These are phyloP conservation scores for Dendrobium catenatum DNA, from an alignment of 106 monocot species.

Conservation along the genomic window DNA sequence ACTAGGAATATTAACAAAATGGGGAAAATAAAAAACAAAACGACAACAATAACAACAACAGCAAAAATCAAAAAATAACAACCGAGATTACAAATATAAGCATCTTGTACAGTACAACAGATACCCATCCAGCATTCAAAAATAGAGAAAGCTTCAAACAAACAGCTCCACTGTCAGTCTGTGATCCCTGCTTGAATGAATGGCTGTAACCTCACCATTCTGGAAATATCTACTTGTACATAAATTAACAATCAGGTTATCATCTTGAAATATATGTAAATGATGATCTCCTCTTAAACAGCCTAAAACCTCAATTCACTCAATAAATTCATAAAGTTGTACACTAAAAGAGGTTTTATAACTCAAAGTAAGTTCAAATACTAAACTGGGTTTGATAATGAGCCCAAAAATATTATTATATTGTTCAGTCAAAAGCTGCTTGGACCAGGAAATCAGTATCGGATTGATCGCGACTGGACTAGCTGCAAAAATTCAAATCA, in stretches of 20 bases:
- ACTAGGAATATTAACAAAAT: neutral
- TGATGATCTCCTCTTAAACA: neutral
- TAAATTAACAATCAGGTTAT: neutral
- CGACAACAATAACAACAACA: neutral
- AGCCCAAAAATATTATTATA: neutral
- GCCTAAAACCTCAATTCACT: neutral
- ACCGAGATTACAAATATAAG: neutral
- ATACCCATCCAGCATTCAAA: neutral
- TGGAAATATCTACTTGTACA: neutral
- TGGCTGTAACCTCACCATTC: neutral
- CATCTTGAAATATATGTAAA: neutral
- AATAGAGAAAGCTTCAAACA: constrained; percentile 2
- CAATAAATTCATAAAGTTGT: neutral
- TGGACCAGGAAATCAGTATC: neutral
- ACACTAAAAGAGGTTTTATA: neutral
- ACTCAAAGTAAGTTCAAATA: neutral
- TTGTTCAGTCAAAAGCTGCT: neutral
- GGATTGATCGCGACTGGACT: neutral
- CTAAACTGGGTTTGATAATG: neutral
- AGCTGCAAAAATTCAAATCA: neutral
- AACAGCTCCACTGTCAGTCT: neutral
- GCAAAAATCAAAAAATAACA: neutral
- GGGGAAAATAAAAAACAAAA: neutral
- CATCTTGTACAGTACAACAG: neutral
- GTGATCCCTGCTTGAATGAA: neutral